Conservation (phyloP, 2,329 filamentous ascomycete species). For the Leptographium lundbergii region DNA sequence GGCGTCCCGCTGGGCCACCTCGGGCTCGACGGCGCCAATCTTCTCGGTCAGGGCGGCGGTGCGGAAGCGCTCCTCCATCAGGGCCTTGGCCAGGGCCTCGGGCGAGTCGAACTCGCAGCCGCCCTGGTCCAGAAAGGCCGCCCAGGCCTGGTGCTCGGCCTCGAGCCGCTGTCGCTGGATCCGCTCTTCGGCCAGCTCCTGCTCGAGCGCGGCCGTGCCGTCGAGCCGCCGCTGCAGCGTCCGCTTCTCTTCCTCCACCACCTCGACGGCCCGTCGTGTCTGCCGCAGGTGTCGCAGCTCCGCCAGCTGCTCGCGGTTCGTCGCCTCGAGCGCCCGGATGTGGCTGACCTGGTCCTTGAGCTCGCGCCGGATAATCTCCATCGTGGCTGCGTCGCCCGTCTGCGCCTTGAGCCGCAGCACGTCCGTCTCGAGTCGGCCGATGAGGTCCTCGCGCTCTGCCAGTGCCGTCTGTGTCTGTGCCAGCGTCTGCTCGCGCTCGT, state of each 20-base stretch:
- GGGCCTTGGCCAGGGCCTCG: slow-evolving; percentile 71
- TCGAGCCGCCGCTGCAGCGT: slow-evolving; percentile 66
- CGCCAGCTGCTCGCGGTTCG: slow-evolving; percentile 63
- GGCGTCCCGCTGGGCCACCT: slow-evolving; percentile 64
- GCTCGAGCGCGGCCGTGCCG: slow-evolving; percentile 58
- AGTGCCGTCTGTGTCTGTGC: slow-evolving; percentile 54
- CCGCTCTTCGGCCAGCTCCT: slow-evolving; percentile 65
- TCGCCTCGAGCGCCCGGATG: slow-evolving; percentile 69
- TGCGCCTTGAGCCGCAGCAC: slow-evolving; percentile 75
- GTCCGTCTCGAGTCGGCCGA: slow-evolving; percentile 68
- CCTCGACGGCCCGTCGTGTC: slow-evolving; percentile 72
- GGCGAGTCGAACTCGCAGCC: slow-evolving; percentile 73
- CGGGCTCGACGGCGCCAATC: slow-evolving; percentile 65
- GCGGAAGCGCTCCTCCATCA: slow-evolving; percentile 71
- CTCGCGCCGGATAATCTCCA: slow-evolving; percentile 76
- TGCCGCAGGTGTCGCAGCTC: slow-evolving; percentile 77
- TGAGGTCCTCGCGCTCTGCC: slow-evolving; percentile 53
- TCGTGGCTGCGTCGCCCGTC: slow-evolving; percentile 73
- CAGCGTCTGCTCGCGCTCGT: slow-evolving; percentile 41
- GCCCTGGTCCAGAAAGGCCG: slow-evolving; percentile 66
- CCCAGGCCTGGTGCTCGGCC: slow-evolving; percentile 79
- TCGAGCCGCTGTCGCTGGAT: slow-evolving; percentile 78
- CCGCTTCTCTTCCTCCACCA: slow-evolving; percentile 92
- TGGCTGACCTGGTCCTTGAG: slow-evolving; percentile 86
- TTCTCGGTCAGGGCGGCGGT: slow-evolving; percentile 69